These are phyloP conservation scores for Chloris gayana DNA, from an alignment of 176 grass and related monocot genomes.

Conservation along the genomic window DNA sequence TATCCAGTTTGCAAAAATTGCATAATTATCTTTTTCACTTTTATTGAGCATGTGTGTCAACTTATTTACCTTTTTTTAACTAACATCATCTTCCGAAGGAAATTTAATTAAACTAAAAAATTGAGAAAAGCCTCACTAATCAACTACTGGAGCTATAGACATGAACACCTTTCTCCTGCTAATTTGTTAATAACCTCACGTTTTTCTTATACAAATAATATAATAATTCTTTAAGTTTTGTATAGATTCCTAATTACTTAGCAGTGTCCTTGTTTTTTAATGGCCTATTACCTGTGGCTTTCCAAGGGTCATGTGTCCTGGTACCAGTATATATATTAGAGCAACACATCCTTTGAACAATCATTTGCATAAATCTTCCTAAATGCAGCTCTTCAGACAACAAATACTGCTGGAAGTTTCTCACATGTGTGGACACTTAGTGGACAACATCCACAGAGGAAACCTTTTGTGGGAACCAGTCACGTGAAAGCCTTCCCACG, in stretches of 20 bases:
- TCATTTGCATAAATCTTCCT: constrained; percentile 29
- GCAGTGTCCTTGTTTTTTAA: background rate
- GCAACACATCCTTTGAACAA: constrained; percentile 25
- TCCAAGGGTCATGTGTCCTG: constrained; percentile 12
- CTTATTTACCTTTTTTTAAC: background rate
- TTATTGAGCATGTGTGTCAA: background rate
- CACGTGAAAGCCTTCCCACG: constrained; percentile 62
- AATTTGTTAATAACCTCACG: constrained; percentile 24
- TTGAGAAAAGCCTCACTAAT: constrained; percentile 11
- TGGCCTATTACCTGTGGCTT: background rate
- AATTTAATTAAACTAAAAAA: constrained; percentile 1
- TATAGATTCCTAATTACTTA: constrained; percentile 36
- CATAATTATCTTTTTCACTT: background rate
- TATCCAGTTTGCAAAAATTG: constrained; percentile 8
- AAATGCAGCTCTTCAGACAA: constrained; percentile 64
- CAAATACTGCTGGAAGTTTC: constrained; percentile 51
- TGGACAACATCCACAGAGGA: constrained; percentile 60
- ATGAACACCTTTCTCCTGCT: constrained; percentile 14
- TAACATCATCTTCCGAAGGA: background rate
- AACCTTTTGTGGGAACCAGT: constrained; percentile 41
- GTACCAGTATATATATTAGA: constrained; percentile 25
- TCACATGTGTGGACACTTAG: constrained; percentile 87
- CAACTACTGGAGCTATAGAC: background rate
- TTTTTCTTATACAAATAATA: constrained; percentile 28
- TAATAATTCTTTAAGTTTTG: constrained; percentile 20